Conservation (phyloP, 139 green algal genomes). For the Closterium sp. region DNA sequence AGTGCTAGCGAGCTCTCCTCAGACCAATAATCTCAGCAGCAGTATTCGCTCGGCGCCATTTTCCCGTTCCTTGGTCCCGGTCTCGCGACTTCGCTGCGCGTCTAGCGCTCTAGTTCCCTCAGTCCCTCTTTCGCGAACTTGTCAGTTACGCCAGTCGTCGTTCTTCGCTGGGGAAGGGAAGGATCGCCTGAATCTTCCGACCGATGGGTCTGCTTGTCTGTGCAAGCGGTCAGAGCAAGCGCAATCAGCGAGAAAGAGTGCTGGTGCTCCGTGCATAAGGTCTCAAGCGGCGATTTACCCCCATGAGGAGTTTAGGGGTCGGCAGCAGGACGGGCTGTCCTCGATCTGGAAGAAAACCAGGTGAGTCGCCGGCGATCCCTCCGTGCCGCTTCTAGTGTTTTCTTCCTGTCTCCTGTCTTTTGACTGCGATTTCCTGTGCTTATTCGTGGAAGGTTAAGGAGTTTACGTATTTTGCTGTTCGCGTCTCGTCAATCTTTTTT, state of each 20-base stretch:
- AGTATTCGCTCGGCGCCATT: not conserved
- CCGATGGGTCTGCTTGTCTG: not conserved
- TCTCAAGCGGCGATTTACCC: not conserved
- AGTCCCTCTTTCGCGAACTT: not conserved
- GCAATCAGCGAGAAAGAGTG: not conserved
- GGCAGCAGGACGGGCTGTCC: not conserved
- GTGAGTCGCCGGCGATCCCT: not conserved
- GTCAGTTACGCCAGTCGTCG: not conserved
- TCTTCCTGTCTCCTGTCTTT: not conserved
- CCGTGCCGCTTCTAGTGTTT: not conserved
- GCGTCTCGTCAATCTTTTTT: too few species aligned
- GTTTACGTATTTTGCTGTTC: too few species aligned
- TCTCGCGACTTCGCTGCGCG: not conserved
- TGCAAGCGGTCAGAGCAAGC: not conserved
- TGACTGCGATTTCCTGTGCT: too few species aligned
- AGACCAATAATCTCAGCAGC: not conserved
- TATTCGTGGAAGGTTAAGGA: too few species aligned
- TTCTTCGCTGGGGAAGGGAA: not conserved
- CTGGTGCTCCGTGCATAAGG: not conserved
- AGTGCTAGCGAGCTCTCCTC: not conserved
- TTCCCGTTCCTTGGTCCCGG: not conserved
- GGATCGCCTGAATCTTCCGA: not conserved
- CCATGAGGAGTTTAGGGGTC: not conserved
- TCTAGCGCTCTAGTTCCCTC: not conserved
- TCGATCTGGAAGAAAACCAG: not conserved